Base-by-base conservation (phyloP, 306 rosid genomes). In the Corylus avellana region DNA sequence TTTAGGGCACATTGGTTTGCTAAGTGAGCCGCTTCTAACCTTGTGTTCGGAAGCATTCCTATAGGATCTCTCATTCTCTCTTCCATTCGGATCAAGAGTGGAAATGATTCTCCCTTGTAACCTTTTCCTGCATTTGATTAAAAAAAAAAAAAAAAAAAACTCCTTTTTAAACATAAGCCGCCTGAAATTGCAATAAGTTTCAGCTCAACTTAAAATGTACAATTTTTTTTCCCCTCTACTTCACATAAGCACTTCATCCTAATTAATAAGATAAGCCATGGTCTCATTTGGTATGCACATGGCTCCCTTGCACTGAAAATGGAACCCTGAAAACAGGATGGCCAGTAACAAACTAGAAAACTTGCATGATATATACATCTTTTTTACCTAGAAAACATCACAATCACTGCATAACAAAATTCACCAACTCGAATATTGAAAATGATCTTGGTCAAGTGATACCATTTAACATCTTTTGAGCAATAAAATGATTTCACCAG, bases 401-500 rank as follows among this genome's bases (percentile, higher is more conserved):
- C 14, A 58, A 78, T 42, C 35, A 78, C 46, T 3, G 12, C 71
- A 8, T 17, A 66, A 63, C 48, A 16, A 66, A 17, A 66, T 17
- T 37, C 12, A n/a, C 22, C 13, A 3, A 57, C 59, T 56, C 22
- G 5, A 46, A 68, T 55, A 27, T 17, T n/a, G 68, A 54, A 77
- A 77, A 68, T 50, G 18, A 54, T 47, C 51, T 58, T 11, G 6
- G 8, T 29, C 37, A 46, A 57, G 37, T 17, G 50, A 37, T 48
- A 74, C n/a, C 49, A 72, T 72, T 54, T 48, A 57, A 47, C 73
- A 20, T 47, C 71, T 71, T 13, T 57, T 54, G 61, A 51, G 48
- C 17, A 46, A 63, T 61, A 61, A 69, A 73, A 47, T 20, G 71
- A 66, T 37, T 49, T 66, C 71, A 37, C 51, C 53, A 35, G 35